Base-by-base conservation (phyloP, 2,329 filamentous ascomycete species). In the Aspergillus sp. region DNA sequence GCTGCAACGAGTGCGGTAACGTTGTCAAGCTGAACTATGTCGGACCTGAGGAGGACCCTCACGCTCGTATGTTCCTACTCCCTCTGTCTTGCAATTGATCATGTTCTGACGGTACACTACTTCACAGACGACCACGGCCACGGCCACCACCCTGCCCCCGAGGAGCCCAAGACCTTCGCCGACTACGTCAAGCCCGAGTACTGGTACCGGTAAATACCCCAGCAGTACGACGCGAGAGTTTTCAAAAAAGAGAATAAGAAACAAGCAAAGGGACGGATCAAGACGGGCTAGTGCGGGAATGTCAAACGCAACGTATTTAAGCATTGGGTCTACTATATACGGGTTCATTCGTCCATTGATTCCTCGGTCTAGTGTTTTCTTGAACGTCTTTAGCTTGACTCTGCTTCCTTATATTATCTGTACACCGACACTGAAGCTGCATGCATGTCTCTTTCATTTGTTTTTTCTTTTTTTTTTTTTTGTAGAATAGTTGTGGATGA, bases 1-100 rank as follows among this genome's bases (percentile, higher is more conserved):
- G 93, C 72, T 98, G 93, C 84, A 84, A 84, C 66, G 93, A 98
- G 80, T 98, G 93, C 76, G 93, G 93, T 60, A 88, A 84, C 71
- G 88, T 93, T 60, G 90, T 95, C 80, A 94, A 95, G 85, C 93
- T 97, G 88, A 86, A 96, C 70, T 98, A 95, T 74, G 76, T 95
- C 58, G 93, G 93, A 53, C 84, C 90, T 45, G 71, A 84, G 67
- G 86, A 93, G 58, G 84, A 90, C 69, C 74, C 77, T 51, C 76
- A 81, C 63, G 82, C 81, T 67, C 78, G 69, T 72, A 64, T 60
- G 69, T 66, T 19, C 3, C 22, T 12, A 10, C 27, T 12, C 25
- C 22, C 15, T 7, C 43, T 17, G 38, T 32, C 38, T 19, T 42
- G 19, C 23, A 33, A 41, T 41, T 37, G 15, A 10, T 19, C 15